These are phyloP conservation scores for Platanthera guangdongensis DNA, from an alignment of 106 monocot species.

Conservation along the genomic window DNA sequence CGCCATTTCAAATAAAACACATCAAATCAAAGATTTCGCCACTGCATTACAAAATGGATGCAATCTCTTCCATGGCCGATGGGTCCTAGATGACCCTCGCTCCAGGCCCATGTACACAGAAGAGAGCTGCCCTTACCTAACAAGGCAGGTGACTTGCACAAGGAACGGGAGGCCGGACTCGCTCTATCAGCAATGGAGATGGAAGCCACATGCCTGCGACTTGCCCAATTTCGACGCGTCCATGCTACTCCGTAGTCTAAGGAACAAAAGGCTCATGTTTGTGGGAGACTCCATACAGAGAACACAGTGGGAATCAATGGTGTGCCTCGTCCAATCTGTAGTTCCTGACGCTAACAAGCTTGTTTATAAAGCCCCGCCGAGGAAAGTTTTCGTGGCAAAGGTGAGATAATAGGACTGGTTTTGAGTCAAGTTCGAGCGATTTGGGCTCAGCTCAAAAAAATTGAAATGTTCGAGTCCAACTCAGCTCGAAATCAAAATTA, in stretches of 20 bases:
- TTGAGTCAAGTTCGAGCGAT: no score
- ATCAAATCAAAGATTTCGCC: not conserved
- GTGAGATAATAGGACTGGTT: not conserved
- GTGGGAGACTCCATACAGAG: constrained; percentile 41
- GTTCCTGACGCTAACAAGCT: constrained; percentile 18
- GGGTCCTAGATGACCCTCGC: constrained; percentile 11
- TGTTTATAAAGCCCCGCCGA: constrained; percentile 25
- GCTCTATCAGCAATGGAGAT: constrained; percentile 30
- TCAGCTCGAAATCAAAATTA: not conserved
- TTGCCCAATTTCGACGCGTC: constrained; percentile 26
- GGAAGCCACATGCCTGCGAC: constrained; percentile 26
- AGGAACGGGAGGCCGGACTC: constrained; percentile 33
- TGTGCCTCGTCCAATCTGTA: constrained; percentile 32
- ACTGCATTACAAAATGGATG: constrained; percentile 8
- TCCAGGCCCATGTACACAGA: constrained; percentile 23
- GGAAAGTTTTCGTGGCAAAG: constrained; percentile 28
- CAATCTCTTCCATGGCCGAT: constrained; percentile 27
- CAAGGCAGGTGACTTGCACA: constrained; percentile 23
- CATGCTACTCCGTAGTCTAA: constrained; percentile 20
- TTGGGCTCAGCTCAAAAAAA: no score
- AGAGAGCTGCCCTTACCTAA: constrained; percentile 32
- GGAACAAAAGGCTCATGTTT: constrained; percentile 42
- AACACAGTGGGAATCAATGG: constrained; percentile 55
- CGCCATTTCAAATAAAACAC: not conserved
- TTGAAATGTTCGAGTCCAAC: not conserved